These are phyloP conservation scores for Onygenales sp. DNA, from an alignment of 2,329 filamentous ascomycete genomes.

Conservation along the genomic window DNA sequence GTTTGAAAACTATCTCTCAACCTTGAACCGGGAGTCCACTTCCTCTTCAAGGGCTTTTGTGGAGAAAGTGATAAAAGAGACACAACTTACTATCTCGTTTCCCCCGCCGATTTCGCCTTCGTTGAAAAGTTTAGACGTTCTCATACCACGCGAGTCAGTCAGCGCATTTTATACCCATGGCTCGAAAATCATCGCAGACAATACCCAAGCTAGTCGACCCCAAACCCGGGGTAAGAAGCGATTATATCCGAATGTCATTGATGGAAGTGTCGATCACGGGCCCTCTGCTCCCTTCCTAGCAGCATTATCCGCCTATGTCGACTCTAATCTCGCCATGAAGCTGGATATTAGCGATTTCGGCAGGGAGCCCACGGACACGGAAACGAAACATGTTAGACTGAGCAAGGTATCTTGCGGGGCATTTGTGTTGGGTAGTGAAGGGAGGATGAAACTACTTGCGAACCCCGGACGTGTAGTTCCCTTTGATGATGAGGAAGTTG, in stretches of 20 bases:
- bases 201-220: constrained; percentile 10
- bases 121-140: constrained; percentile 25
- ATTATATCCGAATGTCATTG: constrained; percentile 2
- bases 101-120: constrained; percentile 23
- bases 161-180: constrained; percentile 15
- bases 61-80: constrained; percentile 27
- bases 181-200: constrained; percentile 4
- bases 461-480: constrained; percentile 10
- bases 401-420: constrained; percentile 29
- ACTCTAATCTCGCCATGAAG: constrained; percentile 31
- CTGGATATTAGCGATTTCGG: constrained; percentile 18
- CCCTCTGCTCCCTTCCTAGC: constrained; percentile 14
- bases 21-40: background rate
- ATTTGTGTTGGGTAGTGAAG: constrained; percentile 30
- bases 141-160: constrained; percentile 21
- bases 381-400: constrained; percentile 23
- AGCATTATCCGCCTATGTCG: constrained; percentile 26
- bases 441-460: constrained; percentile 29
- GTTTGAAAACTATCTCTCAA: constrained; percentile 31
- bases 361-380: constrained; percentile 5
- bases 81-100: constrained; percentile 32
- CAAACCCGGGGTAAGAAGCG: constrained; percentile 4
- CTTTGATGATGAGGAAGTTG: constrained; percentile 13
- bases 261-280: background rate
- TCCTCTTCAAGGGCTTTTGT: constrained; percentile 11